phyloP scores from a whole-genome alignment of 352 stramenopile species.

The Globisporangium okanoganense region DNA sequence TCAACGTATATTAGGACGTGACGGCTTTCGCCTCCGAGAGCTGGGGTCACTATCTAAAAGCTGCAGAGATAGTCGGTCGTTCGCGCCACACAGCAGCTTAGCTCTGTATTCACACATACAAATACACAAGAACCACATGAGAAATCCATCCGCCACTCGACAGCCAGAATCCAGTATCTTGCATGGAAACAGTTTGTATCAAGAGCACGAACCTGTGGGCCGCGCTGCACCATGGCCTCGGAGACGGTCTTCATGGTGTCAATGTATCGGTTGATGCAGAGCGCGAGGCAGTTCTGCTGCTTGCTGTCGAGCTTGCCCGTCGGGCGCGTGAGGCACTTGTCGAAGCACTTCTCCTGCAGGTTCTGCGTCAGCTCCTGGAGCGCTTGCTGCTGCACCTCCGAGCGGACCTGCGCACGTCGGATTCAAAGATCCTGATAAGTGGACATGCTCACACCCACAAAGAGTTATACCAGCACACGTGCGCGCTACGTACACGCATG shows the following conservation, averaged over 20 bases:
- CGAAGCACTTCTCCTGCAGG: conserved; percentile 89
- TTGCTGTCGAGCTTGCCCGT: conserved; percentile 86
- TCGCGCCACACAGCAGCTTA: conserved; percentile 2
- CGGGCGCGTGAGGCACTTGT: conserved; percentile 84
- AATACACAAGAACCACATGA: background rate
- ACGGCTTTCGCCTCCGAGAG: background rate
- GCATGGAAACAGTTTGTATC: background rate
- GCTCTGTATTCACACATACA: conserved; percentile 1
- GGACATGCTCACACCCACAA: background rate
- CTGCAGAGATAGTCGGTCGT: background rate
- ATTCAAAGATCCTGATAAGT: background rate
- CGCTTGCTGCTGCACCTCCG: conserved; percentile 79
- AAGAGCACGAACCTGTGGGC: conserved; percentile 36
- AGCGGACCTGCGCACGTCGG: conserved; percentile 45
- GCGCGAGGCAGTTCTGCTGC: conserved; percentile 87
- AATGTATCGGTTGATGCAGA: conserved; percentile 90
- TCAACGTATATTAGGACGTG: conserved; percentile 14
- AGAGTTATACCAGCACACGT: background rate
- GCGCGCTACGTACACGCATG: conserved; percentile 47
- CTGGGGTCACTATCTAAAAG: conserved; percentile 7
- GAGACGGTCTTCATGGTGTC: conserved; percentile 90
- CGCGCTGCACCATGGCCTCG: conserved; percentile 74
- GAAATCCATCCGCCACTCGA: background rate
- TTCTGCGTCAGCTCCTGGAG: conserved; percentile 85
- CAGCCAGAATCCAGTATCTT: background rate